A percentile compares a stretch with the other conserved stretches of the same genome.
phyloP scores from a whole-genome alignment of 2,329 filamentous ascomycete genomes.

The Raffaelea arxii region DNA sequence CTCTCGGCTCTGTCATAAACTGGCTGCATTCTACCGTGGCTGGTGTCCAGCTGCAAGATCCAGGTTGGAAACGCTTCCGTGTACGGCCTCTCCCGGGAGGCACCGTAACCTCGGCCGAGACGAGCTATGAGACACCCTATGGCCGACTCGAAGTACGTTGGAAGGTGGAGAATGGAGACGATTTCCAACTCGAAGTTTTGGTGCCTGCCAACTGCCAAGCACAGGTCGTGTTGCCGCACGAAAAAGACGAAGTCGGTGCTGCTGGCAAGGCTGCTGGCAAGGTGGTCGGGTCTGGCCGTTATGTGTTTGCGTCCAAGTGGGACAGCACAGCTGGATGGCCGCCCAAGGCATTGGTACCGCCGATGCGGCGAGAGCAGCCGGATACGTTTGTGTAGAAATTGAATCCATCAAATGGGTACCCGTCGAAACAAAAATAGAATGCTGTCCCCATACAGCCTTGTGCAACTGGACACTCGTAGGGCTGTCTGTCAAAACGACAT shows the following conservation, averaged over 20 bases:
- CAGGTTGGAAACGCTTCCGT: slow-evolving; percentile 20
- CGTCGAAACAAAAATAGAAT: too few species aligned
- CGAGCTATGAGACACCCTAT: background rate
- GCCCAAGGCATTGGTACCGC: slow-evolving; percentile 2
- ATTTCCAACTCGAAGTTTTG: slow-evolving; percentile 10
- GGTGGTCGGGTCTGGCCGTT: slow-evolving; percentile 9
- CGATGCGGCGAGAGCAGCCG: background rate
- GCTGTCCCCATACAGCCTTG: too few species aligned
- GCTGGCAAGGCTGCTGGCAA: background rate
- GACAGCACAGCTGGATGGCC: slow-evolving; percentile 7
- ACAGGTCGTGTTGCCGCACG: slow-evolving; percentile 8
- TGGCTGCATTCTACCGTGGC: slow-evolving; percentile 26
- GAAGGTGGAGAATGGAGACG: slow-evolving; percentile 3
- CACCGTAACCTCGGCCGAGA: slow-evolving; percentile 8
- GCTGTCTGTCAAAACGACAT: too few species aligned
- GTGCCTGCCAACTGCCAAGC: slow-evolving; percentile 12
- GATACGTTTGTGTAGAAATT: background rate
- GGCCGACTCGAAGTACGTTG: background rate
- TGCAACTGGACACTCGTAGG: too few species aligned
- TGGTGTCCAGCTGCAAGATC: slow-evolving; percentile 17
- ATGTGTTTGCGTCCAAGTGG: slow-evolving; percentile 6
- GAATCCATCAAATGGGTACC: too few species aligned
- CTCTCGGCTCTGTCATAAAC: slow-evolving; percentile 25
- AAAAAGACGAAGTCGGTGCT: too few species aligned
- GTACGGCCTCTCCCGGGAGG: slow-evolving; percentile 20